Conservation (phyloP, 306 rosid genomes). For the Inga oerstediana region DNA sequence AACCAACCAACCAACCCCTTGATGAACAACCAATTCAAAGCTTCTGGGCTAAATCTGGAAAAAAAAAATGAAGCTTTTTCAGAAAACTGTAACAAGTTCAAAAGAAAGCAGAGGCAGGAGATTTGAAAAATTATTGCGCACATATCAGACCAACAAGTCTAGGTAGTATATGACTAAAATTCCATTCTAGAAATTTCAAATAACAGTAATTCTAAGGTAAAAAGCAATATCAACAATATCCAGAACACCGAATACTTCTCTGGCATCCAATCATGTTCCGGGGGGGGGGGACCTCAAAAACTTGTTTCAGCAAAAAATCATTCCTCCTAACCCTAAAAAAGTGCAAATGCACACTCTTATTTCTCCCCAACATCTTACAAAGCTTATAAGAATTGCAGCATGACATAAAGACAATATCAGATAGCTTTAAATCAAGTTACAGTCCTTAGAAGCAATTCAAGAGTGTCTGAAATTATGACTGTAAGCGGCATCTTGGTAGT, state of each 20-base stretch:
- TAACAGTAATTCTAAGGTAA: neutral
- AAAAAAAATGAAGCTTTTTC: neutral
- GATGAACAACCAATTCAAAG: slow-evolving; percentile 75
- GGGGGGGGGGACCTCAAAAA: neutral
- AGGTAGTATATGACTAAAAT: neutral
- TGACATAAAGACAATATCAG: neutral
- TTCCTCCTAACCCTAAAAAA: neutral
- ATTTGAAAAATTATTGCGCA: neutral
- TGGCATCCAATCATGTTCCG: neutral
- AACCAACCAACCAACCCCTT: slow-evolving; percentile 75
- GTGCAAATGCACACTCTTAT: neutral
- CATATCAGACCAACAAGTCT: neutral
- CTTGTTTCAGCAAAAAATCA: neutral
- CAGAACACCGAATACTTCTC: neutral
- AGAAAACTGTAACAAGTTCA: neutral
- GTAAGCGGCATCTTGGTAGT: neutral
- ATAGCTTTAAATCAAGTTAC: neutral
- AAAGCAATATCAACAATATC: neutral
- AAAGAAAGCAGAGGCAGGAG: neutral
- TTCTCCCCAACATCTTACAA: neutral
- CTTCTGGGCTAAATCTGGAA: slow-evolving; percentile 70
- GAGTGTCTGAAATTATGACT: neutral
- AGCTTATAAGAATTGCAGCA: neutral
- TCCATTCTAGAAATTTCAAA: neutral
- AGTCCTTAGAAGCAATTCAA: neutral